Evolutionary conservation across 225 moss, liverwort and hornwort species (phyloP).

Genomic region (Marchantia polymorpha): DNA sequence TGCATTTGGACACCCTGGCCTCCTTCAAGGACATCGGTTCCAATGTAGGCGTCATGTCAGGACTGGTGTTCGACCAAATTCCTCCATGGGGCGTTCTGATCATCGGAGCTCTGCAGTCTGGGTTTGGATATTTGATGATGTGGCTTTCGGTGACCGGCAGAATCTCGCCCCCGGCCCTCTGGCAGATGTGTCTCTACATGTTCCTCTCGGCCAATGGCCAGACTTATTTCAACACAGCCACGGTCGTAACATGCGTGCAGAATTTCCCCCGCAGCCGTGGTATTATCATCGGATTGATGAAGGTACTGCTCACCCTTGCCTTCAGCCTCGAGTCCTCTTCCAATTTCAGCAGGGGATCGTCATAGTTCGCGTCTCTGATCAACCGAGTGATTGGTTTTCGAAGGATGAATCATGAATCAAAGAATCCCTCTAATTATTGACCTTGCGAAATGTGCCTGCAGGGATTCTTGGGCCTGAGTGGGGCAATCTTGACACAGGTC

Average conservation of each 20-base stretch:
- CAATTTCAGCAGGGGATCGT: not conserved
- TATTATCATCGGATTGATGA: constrained; percentile 59
- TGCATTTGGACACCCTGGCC: constrained; percentile 50
- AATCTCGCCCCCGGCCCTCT: constrained; percentile 47
- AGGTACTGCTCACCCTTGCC: constrained; percentile 26
- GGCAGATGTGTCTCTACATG: constrained; percentile 60
- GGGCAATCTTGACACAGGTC: constrained; percentile 57
- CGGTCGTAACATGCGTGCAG: constrained; percentile 67
- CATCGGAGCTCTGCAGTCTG: constrained; percentile 43
- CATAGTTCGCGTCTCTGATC: too few relatives aligned
- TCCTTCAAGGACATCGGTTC: constrained; percentile 60
- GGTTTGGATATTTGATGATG: constrained; percentile 51
- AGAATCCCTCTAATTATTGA: not conserved
- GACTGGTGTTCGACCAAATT: constrained; percentile 51
- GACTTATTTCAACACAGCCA: constrained; percentile 60
- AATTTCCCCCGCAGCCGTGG: constrained; percentile 64
- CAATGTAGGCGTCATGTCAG: constrained; percentile 57
- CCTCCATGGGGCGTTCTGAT: constrained; percentile 52
- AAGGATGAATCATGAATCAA: not conserved
- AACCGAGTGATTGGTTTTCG: too few relatives aligned
- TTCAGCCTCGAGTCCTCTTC: not conserved
- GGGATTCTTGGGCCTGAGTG: constrained; percentile 49
- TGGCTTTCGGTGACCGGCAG: constrained; percentile 51
- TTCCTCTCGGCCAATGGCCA: constrained; percentile 55
- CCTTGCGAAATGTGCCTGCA: not conserved